Evolutionary conservation across 1,284 basidiomycete genomes (phyloP).

Genomic region (Trametes versicolor): DNA sequence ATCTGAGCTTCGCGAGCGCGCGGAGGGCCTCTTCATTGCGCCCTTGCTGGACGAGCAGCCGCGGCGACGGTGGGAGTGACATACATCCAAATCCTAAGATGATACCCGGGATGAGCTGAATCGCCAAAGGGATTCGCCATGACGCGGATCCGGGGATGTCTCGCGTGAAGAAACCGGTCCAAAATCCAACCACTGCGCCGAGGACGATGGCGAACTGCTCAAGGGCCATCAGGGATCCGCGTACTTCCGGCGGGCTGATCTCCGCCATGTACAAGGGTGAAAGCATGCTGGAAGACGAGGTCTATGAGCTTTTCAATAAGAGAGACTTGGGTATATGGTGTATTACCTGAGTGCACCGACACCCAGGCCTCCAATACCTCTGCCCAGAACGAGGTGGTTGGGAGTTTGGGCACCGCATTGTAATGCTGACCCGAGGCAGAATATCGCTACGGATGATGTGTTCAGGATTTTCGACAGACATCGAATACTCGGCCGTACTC

Average conservation of each 20-base stretch:
- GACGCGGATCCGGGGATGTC: slow-evolving; percentile 66
- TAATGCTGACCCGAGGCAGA: slow-evolving; percentile 75
- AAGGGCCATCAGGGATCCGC: slow-evolving; percentile 83
- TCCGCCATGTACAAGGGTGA: slow-evolving; percentile 86
- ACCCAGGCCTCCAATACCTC: slow-evolving; percentile 80
- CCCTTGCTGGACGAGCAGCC: slow-evolving; percentile 69
- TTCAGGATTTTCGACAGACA: slow-evolving; percentile 12
- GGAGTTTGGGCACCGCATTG: slow-evolving; percentile 71
- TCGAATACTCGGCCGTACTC: slow-evolving; percentile 38
- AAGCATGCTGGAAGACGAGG: slow-evolving; percentile 63
- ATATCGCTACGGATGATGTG: slow-evolving; percentile 59
- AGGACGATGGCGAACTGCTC: slow-evolving; percentile 84
- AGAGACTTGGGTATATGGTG: neutral
- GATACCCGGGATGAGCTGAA: slow-evolving; percentile 77
- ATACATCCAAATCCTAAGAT: slow-evolving; percentile 70
- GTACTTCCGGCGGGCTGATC: slow-evolving; percentile 81
- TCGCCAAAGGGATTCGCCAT: slow-evolving; percentile 80
- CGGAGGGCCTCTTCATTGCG: slow-evolving; percentile 50
- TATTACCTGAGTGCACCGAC: slow-evolving; percentile 77
- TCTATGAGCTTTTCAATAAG: neutral
- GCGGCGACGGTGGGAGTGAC: slow-evolving; percentile 78
- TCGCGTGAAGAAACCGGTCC: slow-evolving; percentile 81
- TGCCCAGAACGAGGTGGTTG: slow-evolving; percentile 68
- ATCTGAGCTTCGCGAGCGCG: slow-evolving; percentile 64
- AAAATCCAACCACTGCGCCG: slow-evolving; percentile 83